phyloP scores from a whole-genome alignment of 163 green algal genomes.

The Scenedesmus sp. region DNA sequence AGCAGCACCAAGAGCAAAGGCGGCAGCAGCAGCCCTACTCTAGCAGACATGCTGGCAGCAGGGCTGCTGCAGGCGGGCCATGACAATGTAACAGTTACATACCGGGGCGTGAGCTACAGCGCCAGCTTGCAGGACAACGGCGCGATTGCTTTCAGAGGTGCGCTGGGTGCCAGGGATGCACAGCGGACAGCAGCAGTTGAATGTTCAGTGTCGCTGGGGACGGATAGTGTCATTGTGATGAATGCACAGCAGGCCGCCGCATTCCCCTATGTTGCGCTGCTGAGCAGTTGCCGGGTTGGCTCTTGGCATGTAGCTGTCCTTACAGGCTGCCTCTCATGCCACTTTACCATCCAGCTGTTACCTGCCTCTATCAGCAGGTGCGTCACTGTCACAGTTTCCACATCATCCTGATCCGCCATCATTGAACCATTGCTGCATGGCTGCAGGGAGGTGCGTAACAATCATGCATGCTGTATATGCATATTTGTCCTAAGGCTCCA shows the following conservation, averaged over 20 bases:
- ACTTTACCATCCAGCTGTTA: too few relatives aligned
- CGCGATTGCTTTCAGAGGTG: constrained; percentile 70
- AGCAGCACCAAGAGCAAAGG: constrained; percentile 45
- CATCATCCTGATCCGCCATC: not conserved
- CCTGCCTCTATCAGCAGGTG: too few relatives aligned
- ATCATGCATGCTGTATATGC: not conserved
- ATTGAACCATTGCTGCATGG: not conserved
- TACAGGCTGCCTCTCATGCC: too few relatives aligned
- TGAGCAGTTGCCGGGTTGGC: not conserved
- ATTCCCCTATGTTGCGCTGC: not conserved
- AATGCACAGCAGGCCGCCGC: too few relatives aligned
- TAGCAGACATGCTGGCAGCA: constrained; percentile 69
- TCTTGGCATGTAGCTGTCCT: too few relatives aligned
- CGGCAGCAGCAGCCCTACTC: constrained; percentile 24
- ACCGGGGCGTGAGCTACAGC: constrained; percentile 67
- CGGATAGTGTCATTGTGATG: too few relatives aligned
- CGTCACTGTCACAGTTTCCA: too few relatives aligned
- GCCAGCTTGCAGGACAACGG: constrained; percentile 64
- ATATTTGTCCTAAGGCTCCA: too few relatives aligned
- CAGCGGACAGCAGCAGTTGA: too few relatives aligned
- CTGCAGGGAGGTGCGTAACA: too few relatives aligned
- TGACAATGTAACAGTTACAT: constrained; percentile 67
- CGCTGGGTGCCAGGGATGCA: not conserved
- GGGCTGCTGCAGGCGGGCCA: constrained; percentile 64
- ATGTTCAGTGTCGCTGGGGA: too few relatives aligned